These are phyloP conservation scores for Amphibolis antarctica DNA, from an alignment of 106 monocot species.

Conservation along the genomic window DNA sequence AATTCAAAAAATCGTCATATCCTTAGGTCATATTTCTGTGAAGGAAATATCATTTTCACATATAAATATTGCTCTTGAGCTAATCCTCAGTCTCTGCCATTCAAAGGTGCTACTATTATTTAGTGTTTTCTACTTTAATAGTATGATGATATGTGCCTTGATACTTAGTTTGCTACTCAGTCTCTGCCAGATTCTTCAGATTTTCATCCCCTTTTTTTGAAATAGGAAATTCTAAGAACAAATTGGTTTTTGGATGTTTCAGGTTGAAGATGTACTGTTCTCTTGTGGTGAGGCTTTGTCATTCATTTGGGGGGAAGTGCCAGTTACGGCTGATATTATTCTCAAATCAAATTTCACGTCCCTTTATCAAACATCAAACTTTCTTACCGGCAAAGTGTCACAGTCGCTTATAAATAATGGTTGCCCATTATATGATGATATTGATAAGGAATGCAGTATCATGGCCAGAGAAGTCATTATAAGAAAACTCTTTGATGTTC, in stretches of 20 bases:
- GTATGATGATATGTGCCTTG: no score
- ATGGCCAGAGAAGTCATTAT: conserved; percentile 53
- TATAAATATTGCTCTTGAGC: conserved; percentile 56
- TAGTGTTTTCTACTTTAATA: neutral
- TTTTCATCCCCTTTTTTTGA: neutral
- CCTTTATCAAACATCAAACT: conserved; percentile 71
- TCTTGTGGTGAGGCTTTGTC: conserved; percentile 92
- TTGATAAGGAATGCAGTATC: conserved; percentile 31
- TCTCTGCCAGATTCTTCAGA: neutral
- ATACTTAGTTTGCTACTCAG: neutral
- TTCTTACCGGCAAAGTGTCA: conserved; percentile 49
- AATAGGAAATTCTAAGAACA: neutral
- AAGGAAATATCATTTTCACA: conserved; percentile 59
- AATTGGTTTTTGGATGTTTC: neutral
- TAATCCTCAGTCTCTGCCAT: conserved; percentile 67
- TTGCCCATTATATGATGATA: conserved; percentile 16
- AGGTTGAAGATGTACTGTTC: conserved; percentile 98
- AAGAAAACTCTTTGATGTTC: conserved; percentile 68
- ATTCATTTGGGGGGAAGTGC: conserved; percentile 94
- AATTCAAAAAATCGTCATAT: conserved; percentile 65
- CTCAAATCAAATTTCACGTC: conserved; percentile 83
- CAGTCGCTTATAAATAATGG: conserved; percentile 7
- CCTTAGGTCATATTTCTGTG: conserved; percentile 78
- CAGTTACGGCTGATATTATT: conserved; percentile 68
- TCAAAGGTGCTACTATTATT: conserved; percentile 52